Conservation (phyloP, 2,329 filamentous ascomycete species). For the Fusarium sp. region DNA sequence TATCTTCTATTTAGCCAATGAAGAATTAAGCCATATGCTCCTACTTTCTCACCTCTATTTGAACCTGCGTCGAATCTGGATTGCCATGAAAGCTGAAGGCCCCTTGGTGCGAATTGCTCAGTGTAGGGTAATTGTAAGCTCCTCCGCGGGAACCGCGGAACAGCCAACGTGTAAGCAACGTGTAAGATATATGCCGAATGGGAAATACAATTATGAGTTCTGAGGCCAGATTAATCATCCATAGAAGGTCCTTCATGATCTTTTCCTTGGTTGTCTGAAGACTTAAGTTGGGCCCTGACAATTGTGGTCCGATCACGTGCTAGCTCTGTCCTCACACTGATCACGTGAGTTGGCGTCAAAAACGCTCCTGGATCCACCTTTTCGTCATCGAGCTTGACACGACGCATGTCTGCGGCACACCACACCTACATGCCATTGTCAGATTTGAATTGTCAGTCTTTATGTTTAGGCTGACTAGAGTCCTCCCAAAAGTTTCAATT, state of each 20-base stretch:
- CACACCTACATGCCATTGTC: neutral
- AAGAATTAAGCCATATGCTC: too few species aligned
- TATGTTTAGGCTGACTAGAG: neutral
- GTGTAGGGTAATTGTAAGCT: too few species aligned
- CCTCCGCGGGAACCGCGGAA: too few species aligned
- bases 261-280: neutral
- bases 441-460: neutral
- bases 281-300: neutral
- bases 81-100: too few species aligned
- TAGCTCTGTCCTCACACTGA: accelerated
- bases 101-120: too few species aligned
- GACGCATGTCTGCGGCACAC: neutral
- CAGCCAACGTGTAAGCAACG: too few species aligned
- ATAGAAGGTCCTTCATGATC: neutral
- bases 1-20: too few species aligned
- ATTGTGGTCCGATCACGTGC: neutral
- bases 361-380: neutral
- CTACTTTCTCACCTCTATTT: too few species aligned
- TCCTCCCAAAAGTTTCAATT: neutral
- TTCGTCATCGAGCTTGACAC: neutral
- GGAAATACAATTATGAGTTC: too few species aligned
- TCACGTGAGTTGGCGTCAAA: neutral
- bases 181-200: too few species aligned
- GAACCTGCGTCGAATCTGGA: too few species aligned
- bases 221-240: too few species aligned